These are phyloP conservation scores for Lactarius vividus DNA, from an alignment of 768 basidiomycete species.

Conservation along the genomic window DNA sequence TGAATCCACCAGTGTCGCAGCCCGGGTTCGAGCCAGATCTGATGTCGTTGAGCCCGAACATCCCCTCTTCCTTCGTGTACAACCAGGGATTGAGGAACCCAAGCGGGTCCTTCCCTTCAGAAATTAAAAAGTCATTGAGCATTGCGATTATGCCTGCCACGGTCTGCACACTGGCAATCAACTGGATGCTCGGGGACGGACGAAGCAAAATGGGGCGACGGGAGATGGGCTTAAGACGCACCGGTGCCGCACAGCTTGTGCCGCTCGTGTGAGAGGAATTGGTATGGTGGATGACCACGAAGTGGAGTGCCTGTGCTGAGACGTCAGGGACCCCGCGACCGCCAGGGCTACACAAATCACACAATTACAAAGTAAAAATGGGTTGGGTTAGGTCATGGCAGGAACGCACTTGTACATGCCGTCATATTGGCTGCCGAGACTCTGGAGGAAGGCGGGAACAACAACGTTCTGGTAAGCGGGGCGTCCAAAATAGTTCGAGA, in stretches of 20 bases:
- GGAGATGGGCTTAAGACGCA: neutral
- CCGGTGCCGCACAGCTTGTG: neutral
- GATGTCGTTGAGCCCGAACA: neutral
- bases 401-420: too few relatives aligned
- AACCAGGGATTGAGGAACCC: neutral
- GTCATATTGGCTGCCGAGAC: too few relatives aligned
- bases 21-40: neutral
- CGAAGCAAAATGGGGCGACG: neutral
- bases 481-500: too few relatives aligned
- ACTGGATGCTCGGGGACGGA: neutral
- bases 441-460: too few relatives aligned
- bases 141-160: neutral
- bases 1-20: neutral
- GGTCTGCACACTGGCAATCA: neutral
- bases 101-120: neutral
- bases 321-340: neutral
- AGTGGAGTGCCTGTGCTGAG: neutral
- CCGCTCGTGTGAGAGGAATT: neutral
- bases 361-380: neutral
- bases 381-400: neutral
- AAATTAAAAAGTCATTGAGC: neutral
- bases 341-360: neutral
- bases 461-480: too few relatives aligned
- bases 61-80: neutral
- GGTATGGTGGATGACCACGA: neutral